Base-by-base conservation (phyloP, 116 monocot genomes). In the Zostera marina region DNA sequence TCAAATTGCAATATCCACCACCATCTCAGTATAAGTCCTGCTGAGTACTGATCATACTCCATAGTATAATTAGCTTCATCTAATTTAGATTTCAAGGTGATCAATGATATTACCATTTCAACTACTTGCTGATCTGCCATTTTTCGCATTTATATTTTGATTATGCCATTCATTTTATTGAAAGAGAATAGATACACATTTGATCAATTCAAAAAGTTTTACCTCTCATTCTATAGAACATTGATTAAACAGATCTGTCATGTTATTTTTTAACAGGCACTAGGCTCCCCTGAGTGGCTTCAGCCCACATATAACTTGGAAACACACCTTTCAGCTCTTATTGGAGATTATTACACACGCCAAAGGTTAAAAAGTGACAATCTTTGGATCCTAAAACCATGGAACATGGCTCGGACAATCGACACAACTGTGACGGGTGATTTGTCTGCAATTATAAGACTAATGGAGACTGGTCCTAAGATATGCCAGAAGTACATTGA, bases 401-500 rank as follows among this genome's bases (percentile, higher is more conserved):
- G 98, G 87, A 98, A 98, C 61, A 90, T 98, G 98, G 98, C 98
- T 45, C 66, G 98, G 41, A 90, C 98, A 63, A 90, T 98, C 44
- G 91, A 98, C 57, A 98, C 98, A 40, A 90, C 86, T 24, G 83
- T 90, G 47, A 90, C 86, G n/a, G 74, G 72, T 53, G 71, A 90
- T 68, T 56, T 98, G 62, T 74, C 98, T 54, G 86, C 86, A 32
- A 81, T 98, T 44, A 86, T 98, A 41, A 70, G 98, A 43, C 80
- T 90, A 60, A 90, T 98, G 91, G 98, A 98, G 66, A 90, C 98
- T 58, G 98, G 98, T 47, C 98, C 98, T 23, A 98, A 98, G 58
- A 90, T 98, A 62, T 98, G 90, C 59, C 98, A 98, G 61, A 98
- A 98, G 72, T 98, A 98, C 61, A 98, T 98, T 62, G 86, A 98